These are phyloP conservation scores for Stemphylium lycopersici DNA, from an alignment of 2,329 filamentous ascomycete species.

Conservation along the genomic window DNA sequence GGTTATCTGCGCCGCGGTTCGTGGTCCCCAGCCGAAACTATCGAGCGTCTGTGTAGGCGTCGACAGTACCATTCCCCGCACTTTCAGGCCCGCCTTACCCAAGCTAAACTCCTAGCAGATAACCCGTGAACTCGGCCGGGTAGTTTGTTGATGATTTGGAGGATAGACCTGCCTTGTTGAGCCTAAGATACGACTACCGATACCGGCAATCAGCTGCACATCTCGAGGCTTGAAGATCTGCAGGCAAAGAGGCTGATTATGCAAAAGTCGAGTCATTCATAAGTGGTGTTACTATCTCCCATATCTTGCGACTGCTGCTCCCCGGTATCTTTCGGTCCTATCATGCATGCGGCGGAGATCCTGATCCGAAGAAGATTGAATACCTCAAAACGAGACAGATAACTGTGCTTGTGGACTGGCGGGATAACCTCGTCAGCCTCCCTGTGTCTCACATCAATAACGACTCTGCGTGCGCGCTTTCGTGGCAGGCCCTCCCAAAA, in stretches of 20 bases:
- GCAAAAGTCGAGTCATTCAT: slow-evolving; percentile 18
- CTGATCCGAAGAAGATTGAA: slow-evolving; percentile 11
- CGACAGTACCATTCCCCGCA: slow-evolving; percentile 11
- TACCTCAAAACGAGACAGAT: neutral
- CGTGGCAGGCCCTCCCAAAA: neutral
- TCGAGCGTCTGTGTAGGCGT: neutral
- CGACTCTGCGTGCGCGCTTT: neutral
- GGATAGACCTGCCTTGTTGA: slow-evolving; percentile 13
- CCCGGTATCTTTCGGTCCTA: slow-evolving; percentile 4
- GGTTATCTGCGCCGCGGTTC: slow-evolving; percentile 18
- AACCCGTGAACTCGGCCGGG: slow-evolving; percentile 7
- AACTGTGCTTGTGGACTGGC: neutral
- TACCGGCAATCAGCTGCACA: slow-evolving; percentile 17
- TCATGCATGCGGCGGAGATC: slow-evolving; percentile 11
- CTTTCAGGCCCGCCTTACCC: neutral
- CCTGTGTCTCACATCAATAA: neutral
- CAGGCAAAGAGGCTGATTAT: slow-evolving; percentile 17
- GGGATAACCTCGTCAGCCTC: neutral
- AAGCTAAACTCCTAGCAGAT: slow-evolving; percentile 11
- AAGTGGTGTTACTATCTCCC: slow-evolving; percentile 16
- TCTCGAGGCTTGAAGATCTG: slow-evolving; percentile 5
- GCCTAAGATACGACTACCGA: slow-evolving; percentile 13
- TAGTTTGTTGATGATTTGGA: neutral
- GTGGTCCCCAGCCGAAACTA: slow-evolving; percentile 4
- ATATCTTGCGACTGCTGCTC: slow-evolving; percentile 16